Percentiles rank a stretch among this genome's conserved stretches.
Conservation (phyloP, 164 flowering plant species). For the Aristolochia californica region DNA sequence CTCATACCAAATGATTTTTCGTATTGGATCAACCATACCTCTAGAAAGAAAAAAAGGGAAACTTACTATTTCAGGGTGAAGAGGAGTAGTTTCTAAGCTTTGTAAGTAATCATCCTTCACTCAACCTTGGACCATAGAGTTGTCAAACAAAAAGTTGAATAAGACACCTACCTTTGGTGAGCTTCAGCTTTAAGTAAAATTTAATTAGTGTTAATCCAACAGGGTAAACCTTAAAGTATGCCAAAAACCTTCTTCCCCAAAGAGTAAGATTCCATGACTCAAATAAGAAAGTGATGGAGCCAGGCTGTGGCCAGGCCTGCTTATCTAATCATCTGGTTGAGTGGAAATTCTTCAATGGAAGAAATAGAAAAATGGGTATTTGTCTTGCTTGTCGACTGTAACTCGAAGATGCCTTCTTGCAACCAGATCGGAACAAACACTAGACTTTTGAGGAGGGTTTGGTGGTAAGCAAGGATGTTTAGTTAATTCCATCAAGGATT, state of each 20-base stretch:
- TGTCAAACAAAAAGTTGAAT: not conserved
- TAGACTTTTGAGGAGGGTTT: no score
- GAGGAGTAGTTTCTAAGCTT: not conserved
- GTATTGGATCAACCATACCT: no score
- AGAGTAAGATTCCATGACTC: constrained; percentile 3
- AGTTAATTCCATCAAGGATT: no score
- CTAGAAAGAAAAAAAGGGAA: no score
- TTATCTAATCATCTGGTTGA: not conserved
- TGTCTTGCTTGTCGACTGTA: no score
- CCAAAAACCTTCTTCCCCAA: not conserved
- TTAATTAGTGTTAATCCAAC: not conserved
- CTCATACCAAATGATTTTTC: no score
- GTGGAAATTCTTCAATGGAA: not conserved
- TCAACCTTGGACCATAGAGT: not conserved
- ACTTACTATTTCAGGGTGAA: no score
- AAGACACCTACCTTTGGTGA: not conserved
- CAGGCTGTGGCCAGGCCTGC: no score
- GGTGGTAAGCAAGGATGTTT: no score
- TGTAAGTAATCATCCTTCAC: constrained; percentile 1
- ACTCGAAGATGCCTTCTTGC: no score
- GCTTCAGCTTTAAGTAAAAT: not conserved
- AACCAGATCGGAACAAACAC: no score
- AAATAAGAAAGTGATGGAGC: not conserved
- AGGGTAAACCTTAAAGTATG: constrained; percentile 2
- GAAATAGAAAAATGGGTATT: not conserved